Base-by-base conservation (phyloP, 768 basidiomycete genomes). In the Leccinum ochraceum region DNA sequence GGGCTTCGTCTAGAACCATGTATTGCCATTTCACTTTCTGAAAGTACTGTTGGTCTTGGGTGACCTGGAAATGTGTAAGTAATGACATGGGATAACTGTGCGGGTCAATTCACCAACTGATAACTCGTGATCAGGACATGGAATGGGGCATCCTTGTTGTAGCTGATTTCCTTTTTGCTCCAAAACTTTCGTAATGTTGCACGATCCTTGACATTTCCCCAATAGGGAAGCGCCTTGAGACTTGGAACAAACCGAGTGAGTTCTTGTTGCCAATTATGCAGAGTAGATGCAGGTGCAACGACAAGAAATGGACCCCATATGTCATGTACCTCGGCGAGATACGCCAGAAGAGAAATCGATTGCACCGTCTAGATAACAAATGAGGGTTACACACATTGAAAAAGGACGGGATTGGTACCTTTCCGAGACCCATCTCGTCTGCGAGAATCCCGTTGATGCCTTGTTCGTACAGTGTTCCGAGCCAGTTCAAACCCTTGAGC, bases 261-360 rank as follows among this genome's bases (percentile, higher is more conserved):
- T 74, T 99, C 97, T 71, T 98, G 97, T 72, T 98, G 96, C 97
- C 97, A 99, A 70, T 98, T 98, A 75, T 98, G 96, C 60, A 99
- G 80, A 0, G 97, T 99, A 6, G 96, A 97, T 3, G 94, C 91
- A 6, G 97, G 97, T 2, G 97, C 94, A 44, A 99, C 95, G 53
- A 99, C 95, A 22, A 99, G 82, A 81, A 99, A 99, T 13, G 97
- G 97, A 0, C 97, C 97, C 97, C 97, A 99, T 60, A 98, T 97
- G 69, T 98, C 92, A 71, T 98, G 97, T 0, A 87, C 87, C 77
- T 99, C 97, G 1, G 96, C 95, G 16, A 99, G 86, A 75, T 98
- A 96, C 7, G 95, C 92, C 51, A 99, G 81, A 6, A 99, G 76
- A 14, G 97, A 96, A 52, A 99, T 98, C 0, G 95, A 98, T 81